Evolutionary conservation across 345 rosid species (phyloP).

Genomic region (Eucalyptus sp.): DNA sequence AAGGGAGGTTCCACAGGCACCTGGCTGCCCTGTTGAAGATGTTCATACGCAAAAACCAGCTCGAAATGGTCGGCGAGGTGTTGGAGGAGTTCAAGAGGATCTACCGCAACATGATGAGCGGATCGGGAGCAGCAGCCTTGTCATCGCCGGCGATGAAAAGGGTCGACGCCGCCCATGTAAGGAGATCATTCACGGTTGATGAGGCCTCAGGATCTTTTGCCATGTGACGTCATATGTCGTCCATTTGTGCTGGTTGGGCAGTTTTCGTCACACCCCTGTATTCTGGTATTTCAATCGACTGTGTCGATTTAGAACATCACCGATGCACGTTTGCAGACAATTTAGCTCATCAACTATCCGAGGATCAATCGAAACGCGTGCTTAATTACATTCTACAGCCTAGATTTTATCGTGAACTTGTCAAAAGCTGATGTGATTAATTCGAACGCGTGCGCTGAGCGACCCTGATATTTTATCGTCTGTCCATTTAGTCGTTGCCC

Average conservation of each 20-base stretch:
- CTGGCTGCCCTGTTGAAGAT: conserved; percentile 39
- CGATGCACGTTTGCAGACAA: neutral
- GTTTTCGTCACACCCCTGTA: neutral
- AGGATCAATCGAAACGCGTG: neutral
- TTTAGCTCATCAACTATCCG: neutral
- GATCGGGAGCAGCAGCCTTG: neutral
- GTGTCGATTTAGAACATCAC: neutral
- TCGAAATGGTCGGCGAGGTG: conserved; percentile 34
- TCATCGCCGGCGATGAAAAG: neutral
- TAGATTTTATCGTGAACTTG: neutral
- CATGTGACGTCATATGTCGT: neutral
- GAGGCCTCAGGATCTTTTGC: neutral
- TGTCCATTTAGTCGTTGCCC: neutral
- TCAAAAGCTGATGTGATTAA: neutral
- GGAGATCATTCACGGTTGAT: neutral
- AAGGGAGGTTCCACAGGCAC: conserved; percentile 24
- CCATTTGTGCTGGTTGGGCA: neutral
- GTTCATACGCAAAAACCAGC: conserved; percentile 31
- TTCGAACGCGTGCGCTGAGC: neutral
- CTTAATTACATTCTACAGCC: neutral
- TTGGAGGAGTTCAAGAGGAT: conserved; percentile 57
- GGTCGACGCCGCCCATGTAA: neutral
- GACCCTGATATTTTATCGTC: neutral
- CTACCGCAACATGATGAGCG: neutral
- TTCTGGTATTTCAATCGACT: neutral